Evolutionary conservation across 768 basidiomycete species (phyloP).

Genomic region (Rhodotorula paludigena): DNA sequence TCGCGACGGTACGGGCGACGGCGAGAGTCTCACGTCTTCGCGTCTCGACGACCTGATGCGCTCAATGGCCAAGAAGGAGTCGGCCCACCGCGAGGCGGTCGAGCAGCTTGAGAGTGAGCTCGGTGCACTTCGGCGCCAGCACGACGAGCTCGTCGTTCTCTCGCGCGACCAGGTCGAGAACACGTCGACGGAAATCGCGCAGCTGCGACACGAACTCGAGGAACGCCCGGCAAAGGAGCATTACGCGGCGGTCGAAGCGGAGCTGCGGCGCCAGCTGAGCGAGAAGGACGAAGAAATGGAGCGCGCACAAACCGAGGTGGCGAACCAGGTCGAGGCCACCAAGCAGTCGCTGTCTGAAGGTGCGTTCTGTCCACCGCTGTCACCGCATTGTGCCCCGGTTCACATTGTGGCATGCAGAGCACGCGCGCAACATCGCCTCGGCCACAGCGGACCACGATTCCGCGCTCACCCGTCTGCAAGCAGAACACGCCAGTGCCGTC

Average conservation of each 20-base stretch:
- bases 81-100: slow-evolving; percentile 74
- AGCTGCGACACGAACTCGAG: slow-evolving; percentile 55
- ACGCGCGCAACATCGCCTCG: slow-evolving; percentile 46
- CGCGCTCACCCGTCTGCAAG: slow-evolving; percentile 56
- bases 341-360: slow-evolving; percentile 5
- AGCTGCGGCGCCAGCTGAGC: neutral
- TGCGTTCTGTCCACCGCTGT: neutral
- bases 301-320: neutral
- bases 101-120: slow-evolving; percentile 67
- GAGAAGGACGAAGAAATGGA: slow-evolving; percentile 37
- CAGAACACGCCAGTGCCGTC: slow-evolving; percentile 7
- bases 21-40: slow-evolving; percentile 33
- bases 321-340: slow-evolving; percentile 1
- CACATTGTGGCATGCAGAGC: no score
- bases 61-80: slow-evolving; percentile 98
- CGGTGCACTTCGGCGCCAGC: slow-evolving; percentile 58
- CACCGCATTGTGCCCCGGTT: no score
- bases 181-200: slow-evolving; percentile 62
- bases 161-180: slow-evolving; percentile 84
- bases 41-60: slow-evolving; percentile 87
- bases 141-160: slow-evolving; percentile 72
- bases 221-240: slow-evolving; percentile 53
- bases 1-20: neutral
- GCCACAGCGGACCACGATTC: slow-evolving; percentile 53
- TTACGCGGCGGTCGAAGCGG: slow-evolving; percentile 7